Percentiles rank a stretch among this genome's conserved stretches.
Evolutionary conservation across 2,329 filamentous ascomycete genomes (phyloP).

Genomic region (Beauveria caledonica): DNA sequence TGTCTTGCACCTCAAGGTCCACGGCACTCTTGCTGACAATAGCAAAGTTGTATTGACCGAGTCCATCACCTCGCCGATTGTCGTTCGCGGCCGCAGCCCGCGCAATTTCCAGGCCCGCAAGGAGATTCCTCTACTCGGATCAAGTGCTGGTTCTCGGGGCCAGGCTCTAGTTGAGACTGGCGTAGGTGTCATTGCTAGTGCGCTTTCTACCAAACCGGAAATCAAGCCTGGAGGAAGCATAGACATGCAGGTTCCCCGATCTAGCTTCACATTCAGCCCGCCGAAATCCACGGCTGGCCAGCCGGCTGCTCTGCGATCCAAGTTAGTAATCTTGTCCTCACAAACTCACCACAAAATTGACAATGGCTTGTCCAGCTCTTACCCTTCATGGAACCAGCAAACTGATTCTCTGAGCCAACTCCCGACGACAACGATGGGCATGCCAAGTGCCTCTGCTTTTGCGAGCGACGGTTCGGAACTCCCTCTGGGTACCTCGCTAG

Average conservation of each 20-base stretch:
- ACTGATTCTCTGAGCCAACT: slow-evolving; percentile 31
- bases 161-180: slow-evolving; percentile 63
- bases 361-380: slow-evolving; percentile 37
- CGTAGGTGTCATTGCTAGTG: slow-evolving; percentile 51
- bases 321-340: slow-evolving; percentile 35
- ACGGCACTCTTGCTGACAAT: slow-evolving; percentile 78
- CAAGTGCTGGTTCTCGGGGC: slow-evolving; percentile 66
- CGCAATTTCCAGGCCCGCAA: slow-evolving; percentile 92
- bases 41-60: slow-evolving; percentile 74
- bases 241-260: slow-evolving; percentile 47
- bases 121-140: slow-evolving; percentile 78
- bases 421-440: slow-evolving; percentile 41
- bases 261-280: slow-evolving; percentile 50
- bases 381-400: slow-evolving; percentile 43
- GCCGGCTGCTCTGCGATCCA: slow-evolving; percentile 47
- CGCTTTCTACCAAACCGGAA: slow-evolving; percentile 46
- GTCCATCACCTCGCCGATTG: slow-evolving; percentile 80
- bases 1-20: slow-evolving; percentile 76
- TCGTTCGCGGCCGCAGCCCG: slow-evolving; percentile 86
- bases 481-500: slow-evolving; percentile 43
- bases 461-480: slow-evolving; percentile 44
- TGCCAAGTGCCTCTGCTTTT: slow-evolving; percentile 40
- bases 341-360: slow-evolving; percentile 18
- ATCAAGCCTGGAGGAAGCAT: slow-evolving; percentile 39
- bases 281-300: slow-evolving; percentile 47